Base-by-base conservation (phyloP, 257 asterid species). In the Coffea eugenioides region DNA sequence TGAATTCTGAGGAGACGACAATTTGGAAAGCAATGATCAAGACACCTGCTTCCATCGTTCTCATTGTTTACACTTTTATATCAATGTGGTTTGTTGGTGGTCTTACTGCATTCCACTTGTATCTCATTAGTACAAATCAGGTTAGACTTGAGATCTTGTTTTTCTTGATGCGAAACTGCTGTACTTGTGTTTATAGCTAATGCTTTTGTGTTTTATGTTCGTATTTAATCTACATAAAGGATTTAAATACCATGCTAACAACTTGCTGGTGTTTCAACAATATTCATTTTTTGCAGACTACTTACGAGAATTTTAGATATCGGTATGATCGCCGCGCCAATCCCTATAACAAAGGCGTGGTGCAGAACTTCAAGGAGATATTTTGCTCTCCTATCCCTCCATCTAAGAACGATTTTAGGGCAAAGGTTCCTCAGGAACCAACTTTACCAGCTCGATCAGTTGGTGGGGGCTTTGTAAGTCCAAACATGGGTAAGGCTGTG, bases 11-110 rank as follows among this genome's bases (percentile, higher is more conserved):
- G 82, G 82, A 87, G 52, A 87, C 86, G 61, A 87, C 98, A 39
- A 79, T 92, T 85, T 92, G 99, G 98, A 90, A 84, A 84, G 99
- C 98, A 77, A 92, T 95, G 98, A 83, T 88, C 88, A 92, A 92
- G 84, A 90, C 96, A 59, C 99, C 99, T 65, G 94, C 98, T 69
- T 95, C 98, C 82, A 93, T 95, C 75, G 97, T 92, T 71, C 87
- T 95, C 69, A 91, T 95, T n/a, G 81, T 89, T 81, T 95, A 95
- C 89, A 93, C 97, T 75, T 95, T 95, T 68, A 85, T 95, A 81
- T 90, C 96, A 12, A 96, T 95, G 83, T 95, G 99, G 98, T 95
- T 95, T 83, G 99, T 93, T 71, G 99, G 99, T 79, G 98, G 99
- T 80, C 97, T 95, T 45, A 91, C 97, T 0, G 96, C 94, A 18